A percentile compares a stretch with the other conserved stretches of the same genome.
These are phyloP conservation scores for Globisporangium megalacanthum DNA, from an alignment of 352 stramenopile species.

Conservation along the genomic window DNA sequence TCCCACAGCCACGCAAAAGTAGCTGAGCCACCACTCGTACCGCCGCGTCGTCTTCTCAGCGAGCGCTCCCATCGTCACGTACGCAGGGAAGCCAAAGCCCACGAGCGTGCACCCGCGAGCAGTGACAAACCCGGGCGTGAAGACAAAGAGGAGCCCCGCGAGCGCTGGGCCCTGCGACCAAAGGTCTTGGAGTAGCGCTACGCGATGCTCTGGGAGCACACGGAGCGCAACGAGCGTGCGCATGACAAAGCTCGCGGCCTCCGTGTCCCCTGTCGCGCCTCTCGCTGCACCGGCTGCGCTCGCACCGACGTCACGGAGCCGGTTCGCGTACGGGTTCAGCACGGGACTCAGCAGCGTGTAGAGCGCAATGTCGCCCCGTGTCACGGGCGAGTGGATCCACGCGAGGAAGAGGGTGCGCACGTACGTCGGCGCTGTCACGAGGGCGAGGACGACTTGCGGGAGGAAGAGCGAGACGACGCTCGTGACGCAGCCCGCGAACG, in stretches of 20 bases:
- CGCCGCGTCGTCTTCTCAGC: slow-evolving; percentile 65
- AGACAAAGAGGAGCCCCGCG: slow-evolving; percentile 74
- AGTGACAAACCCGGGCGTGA: slow-evolving; percentile 81
- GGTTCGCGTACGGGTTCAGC: slow-evolving; percentile 72
- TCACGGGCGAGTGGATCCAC: slow-evolving; percentile 79
- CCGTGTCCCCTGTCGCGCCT: slow-evolving; percentile 18
- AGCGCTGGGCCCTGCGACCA: slow-evolving; percentile 78
- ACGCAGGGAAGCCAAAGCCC: slow-evolving; percentile 80
- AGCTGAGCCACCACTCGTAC: slow-evolving; percentile 87
- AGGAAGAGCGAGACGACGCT: slow-evolving; percentile 64
- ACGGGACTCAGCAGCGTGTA: slow-evolving; percentile 65
- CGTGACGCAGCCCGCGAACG: slow-evolving; percentile 33
- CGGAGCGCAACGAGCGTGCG: slow-evolving; percentile 58
- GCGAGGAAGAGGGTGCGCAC: slow-evolving; percentile 64
- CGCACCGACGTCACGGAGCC: slow-evolving; percentile 35
- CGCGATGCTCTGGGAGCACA: slow-evolving; percentile 56
- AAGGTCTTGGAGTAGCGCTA: slow-evolving; percentile 69
- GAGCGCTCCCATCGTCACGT: slow-evolving; percentile 74
- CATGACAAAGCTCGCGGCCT: slow-evolving; percentile 59
- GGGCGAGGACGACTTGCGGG: slow-evolving; percentile 50
- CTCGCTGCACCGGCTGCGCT: slow-evolving; percentile 7
- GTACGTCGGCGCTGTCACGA: slow-evolving; percentile 48
- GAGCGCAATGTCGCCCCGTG: slow-evolving; percentile 59
- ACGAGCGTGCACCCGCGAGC: slow-evolving; percentile 65
- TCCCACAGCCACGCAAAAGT: slow-evolving; percentile 71